These are phyloP conservation scores for Solanum hybrid DNA, from an alignment of 305 asterid species.

Conservation along the genomic window DNA sequence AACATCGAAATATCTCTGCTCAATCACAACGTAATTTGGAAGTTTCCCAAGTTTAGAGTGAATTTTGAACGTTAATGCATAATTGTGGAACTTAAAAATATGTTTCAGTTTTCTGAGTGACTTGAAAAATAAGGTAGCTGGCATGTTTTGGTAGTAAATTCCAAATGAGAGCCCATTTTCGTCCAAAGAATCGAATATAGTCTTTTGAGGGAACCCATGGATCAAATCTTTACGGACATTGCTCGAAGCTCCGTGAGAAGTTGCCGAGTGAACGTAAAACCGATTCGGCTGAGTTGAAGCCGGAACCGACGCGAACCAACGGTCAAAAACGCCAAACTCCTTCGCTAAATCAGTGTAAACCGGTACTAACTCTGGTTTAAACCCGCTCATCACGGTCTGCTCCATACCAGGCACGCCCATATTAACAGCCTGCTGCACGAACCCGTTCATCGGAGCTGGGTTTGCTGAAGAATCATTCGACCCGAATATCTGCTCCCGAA, in stretches of 20 bases:
- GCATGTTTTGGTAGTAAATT: constrained; percentile 90
- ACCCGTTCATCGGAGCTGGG: constrained; percentile 98
- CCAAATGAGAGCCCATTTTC: constrained; percentile 76
- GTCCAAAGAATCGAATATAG: constrained; percentile 83
- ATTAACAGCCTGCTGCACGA: constrained; percentile 81
- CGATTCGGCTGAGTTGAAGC: constrained; percentile 96
- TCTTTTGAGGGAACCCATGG: constrained; percentile 88
- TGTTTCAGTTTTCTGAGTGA: constrained; percentile 77
- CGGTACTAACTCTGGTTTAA: constrained; percentile 69
- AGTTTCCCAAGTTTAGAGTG: constrained; percentile 73
- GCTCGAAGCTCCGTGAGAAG: constrained; percentile 97
- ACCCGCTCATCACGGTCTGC: constrained; percentile 79
- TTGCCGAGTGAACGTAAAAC: constrained; percentile 91
- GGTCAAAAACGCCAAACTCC: constrained; percentile 77
- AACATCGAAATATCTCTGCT: constrained; percentile 78
- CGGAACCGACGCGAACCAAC: constrained; percentile 97
- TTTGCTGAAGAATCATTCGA: constrained; percentile 37
- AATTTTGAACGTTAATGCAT: constrained; percentile 49
- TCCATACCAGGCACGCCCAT: constrained; percentile 61
- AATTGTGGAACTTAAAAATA: constrained; percentile 53
- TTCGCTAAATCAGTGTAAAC: constrained; percentile 61
- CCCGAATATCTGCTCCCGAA: constrained; percentile 88
- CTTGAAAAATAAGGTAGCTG: constrained; percentile 77
- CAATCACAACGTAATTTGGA: constrained; percentile 83
- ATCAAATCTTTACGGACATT: constrained; percentile 81